phyloP scores from a whole-genome alignment of 1,284 basidiomycete species.

The Takashimella tepidaria region DNA sequence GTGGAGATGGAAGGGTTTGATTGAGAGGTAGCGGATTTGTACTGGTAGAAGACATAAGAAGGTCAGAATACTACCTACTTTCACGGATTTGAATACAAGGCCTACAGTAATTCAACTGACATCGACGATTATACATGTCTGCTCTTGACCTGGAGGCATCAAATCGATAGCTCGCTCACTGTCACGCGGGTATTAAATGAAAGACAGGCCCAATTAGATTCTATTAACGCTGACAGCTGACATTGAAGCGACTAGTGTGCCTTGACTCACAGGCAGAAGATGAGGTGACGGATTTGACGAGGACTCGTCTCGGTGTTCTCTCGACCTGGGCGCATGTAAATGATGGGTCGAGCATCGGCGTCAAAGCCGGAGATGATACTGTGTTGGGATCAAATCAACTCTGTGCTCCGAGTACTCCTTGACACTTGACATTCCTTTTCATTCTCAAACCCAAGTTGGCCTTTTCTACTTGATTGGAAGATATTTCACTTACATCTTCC shows the following conservation, averaged over 20 bases:
- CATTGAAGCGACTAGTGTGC: slow-evolving; percentile 23
- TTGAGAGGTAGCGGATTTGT: slow-evolving; percentile 69
- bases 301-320: slow-evolving; percentile 73
- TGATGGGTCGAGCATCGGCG: slow-evolving; percentile 68
- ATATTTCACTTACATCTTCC: slow-evolving; percentile 66
- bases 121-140: slow-evolving; percentile 73
- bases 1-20: slow-evolving; percentile 75
- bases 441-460: too few species aligned
- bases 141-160: slow-evolving; percentile 75
- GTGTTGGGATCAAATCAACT: not conserved
- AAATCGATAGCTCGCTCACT: slow-evolving; percentile 81
- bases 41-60: slow-evolving; percentile 36
- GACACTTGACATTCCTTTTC: too few species aligned
- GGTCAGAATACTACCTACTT: too few species aligned
- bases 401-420: not conserved
- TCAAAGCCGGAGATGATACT: slow-evolving; percentile 79
- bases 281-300: slow-evolving; percentile 71
- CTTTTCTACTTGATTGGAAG: too few species aligned
- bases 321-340: slow-evolving; percentile 76
- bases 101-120: slow-evolving; percentile 17
- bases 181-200: slow-evolving; percentile 16
- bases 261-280: slow-evolving; percentile 66
- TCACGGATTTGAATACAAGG: too few species aligned
- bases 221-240: not conserved
- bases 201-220: not conserved